Conservation (phyloP, 192 early-diverging fungal species). For the Podila horticola region DNA sequence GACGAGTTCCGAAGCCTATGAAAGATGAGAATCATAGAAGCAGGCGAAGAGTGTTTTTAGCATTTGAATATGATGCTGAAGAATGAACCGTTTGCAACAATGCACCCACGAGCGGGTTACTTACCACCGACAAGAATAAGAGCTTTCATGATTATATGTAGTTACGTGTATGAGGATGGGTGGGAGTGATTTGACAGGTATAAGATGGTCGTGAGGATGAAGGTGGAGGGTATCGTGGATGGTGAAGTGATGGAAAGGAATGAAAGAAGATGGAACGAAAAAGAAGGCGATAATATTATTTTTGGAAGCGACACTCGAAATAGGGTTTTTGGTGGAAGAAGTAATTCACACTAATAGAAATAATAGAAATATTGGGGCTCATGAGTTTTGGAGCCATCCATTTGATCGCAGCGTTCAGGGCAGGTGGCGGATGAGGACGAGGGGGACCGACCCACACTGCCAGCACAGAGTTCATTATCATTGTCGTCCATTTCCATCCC, state of each 20-base stretch:
- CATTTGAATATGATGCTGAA: background rate
- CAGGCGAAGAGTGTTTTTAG: background rate
- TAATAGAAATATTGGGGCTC: too few relatives aligned
- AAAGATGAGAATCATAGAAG: background rate
- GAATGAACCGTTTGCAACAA: background rate
- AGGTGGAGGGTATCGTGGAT: background rate
- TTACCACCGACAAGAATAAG: constrained; percentile 87
- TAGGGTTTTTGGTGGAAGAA: too few relatives aligned
- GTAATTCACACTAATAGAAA: too few relatives aligned
- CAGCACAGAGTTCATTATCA: too few relatives aligned
- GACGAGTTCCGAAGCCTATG: constrained; percentile 96
- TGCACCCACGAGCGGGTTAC: background rate
- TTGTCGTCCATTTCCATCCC: too few relatives aligned
- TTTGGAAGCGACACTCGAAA: too few relatives aligned
- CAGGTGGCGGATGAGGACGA: background rate
- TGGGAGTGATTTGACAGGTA: background rate
- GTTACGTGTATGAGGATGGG: background rate
- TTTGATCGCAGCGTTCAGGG: too few relatives aligned
- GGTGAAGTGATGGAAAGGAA: background rate
- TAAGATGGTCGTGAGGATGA: background rate
- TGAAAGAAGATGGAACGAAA: background rate
- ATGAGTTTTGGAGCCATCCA: too few relatives aligned
- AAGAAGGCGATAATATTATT: background rate
- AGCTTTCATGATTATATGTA: constrained; percentile 72
- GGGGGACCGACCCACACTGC: too few relatives aligned